Evolutionary conservation across 805 yeast genomes (phyloP), one percentile per base, ranked within the genome.

Genomic region (Hanseniaspora meyeri): DNA sequence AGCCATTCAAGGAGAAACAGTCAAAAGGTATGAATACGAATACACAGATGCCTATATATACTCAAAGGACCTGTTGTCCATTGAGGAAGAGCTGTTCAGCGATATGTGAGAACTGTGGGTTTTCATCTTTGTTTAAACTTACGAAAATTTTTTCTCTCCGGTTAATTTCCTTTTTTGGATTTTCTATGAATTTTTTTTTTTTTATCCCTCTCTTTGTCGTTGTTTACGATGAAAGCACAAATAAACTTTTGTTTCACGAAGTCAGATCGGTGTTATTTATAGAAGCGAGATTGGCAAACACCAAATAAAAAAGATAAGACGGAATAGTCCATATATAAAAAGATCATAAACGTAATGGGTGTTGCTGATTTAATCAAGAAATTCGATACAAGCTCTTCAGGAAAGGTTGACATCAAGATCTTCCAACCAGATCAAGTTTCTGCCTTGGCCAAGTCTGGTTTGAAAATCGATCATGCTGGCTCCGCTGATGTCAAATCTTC

Each of bases 11-110:
- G 20, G 27, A 12, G 20, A n/a, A 12, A 4, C 46, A 1, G 27
- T 17, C 11, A 7, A 36, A 1, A 32, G 37, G 8, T 45, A 49
- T 29, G 55, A 56, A 8, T 56, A 56, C 17, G 43, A 50, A 27
- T 50, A 50, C 43, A 51, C 59, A 14, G 93, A 87, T 60, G 97
- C 96, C 7, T 73, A 80, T 38, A 77, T 87, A 62, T 90, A 72
- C 64, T 95, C 95, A 6, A 83, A 83, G 62, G 80, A 79, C 59
- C 68, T 84, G 51, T 63, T 69, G 5, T 56, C 60, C 1, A 57
- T 66, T 27, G 69, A 67, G 49, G 62, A 62, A 0, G 65, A 62
- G 43, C 43, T 67, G 20, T 60, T 65, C 9, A 60, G 58, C 7
- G 69, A 64, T 49, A 58, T 66, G 38, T 40, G 40, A 32, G 10